Evolutionary conservation across 495 filamentous ascomycete genomes (phyloP).

Genomic region (Aspergillus indologenus): DNA sequence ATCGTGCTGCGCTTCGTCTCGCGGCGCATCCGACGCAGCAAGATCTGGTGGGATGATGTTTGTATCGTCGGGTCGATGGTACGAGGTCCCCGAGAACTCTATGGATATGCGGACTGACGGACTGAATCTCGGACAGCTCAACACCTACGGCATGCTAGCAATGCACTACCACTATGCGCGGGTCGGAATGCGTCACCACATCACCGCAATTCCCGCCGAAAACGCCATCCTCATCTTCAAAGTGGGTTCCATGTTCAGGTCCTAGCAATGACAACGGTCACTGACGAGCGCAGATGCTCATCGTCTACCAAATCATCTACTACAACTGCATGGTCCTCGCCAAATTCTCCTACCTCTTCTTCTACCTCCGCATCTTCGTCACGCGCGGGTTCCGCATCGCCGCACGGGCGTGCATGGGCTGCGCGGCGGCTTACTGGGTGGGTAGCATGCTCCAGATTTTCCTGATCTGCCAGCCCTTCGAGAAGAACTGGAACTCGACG

Average conservation of each 20-base stretch:
- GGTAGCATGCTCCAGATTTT: conserved; percentile 26
- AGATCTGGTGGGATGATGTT: conserved; percentile 26
- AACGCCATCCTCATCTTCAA: conserved; percentile 23
- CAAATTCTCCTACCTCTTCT: conserved; percentile 49
- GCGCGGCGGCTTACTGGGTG: conserved; percentile 24
- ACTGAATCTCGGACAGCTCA: conserved; percentile 7
- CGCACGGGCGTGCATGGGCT: conserved; percentile 32
- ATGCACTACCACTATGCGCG: conserved; percentile 25
- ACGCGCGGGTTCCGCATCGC: conserved; percentile 35
- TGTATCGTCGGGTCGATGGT: conserved; percentile 14
- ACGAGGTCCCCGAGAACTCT: neutral
- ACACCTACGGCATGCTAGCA: conserved; percentile 26
- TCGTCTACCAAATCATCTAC: conserved; percentile 27
- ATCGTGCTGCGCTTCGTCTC: conserved; percentile 22
- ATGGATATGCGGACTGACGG: neutral
- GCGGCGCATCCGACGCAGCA: conserved; percentile 13
- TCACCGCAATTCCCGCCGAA: conserved; percentile 14
- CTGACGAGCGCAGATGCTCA: conserved; percentile 15
- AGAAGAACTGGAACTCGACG: conserved; percentile 19
- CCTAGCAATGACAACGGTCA: neutral
- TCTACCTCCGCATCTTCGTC: conserved; percentile 51
- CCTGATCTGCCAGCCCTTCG: conserved; percentile 34
- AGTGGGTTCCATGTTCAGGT: neutral
- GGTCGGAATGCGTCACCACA: conserved; percentile 21
- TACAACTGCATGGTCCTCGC: conserved; percentile 39